A percentile compares a stretch with the other conserved stretches of the same genome.
Evolutionary conservation across 1,139 yeast genomes (phyloP).

Genomic region (Magnusiomyces ingens): DNA sequence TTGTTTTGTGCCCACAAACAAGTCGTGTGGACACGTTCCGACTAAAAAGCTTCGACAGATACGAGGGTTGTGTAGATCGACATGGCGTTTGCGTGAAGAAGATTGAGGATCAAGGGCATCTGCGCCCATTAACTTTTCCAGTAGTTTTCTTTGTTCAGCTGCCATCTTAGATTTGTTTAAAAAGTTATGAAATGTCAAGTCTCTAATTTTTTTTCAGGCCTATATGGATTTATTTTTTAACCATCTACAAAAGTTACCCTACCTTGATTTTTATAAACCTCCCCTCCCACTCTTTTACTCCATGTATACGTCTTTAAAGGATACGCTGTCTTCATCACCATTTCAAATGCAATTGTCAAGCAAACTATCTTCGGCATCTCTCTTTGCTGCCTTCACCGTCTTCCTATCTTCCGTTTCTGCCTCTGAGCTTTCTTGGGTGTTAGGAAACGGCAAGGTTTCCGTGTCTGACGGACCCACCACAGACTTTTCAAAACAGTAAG

Average conservation of each 20-base stretch:
- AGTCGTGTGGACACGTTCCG: constrained; percentile 84
- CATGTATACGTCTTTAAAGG: neutral
- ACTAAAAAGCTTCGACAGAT: constrained; percentile 78
- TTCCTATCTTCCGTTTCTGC: neutral
- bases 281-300: neutral
- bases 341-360: neutral
- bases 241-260: too few relatives aligned
- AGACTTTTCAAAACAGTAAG: constrained; percentile 1
- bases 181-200: neutral
- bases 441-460: neutral
- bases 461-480: neutral
- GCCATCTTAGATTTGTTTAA: constrained; percentile 30
- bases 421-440: neutral
- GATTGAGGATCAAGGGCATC: constrained; percentile 37
- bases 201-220: neutral
- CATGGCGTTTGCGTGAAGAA: constrained; percentile 24
- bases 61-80: constrained; percentile 49
- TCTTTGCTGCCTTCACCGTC: neutral
- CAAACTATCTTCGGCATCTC: neutral
- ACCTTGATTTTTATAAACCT: neutral
- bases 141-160: constrained; percentile 68
- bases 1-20: constrained; percentile 77
- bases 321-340: neutral
- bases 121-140: constrained; percentile 78
- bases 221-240: too few relatives aligned